A percentile compares a stretch with the other conserved stretches of the same genome.
These are phyloP conservation scores for Beauveria asiatica DNA, from an alignment of 2,329 filamentous ascomycete species.

Conservation along the genomic window DNA sequence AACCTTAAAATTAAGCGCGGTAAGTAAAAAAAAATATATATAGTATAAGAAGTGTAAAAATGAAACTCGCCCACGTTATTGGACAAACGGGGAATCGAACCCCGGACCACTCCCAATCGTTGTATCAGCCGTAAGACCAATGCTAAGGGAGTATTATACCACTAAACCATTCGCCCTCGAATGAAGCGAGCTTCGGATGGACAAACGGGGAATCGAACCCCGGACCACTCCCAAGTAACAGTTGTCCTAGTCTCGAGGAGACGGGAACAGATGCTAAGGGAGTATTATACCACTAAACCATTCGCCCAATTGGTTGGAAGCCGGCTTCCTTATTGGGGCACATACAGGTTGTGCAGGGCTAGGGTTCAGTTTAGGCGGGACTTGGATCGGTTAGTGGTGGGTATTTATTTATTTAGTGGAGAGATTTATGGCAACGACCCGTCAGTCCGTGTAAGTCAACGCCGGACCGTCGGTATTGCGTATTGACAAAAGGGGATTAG, in stretches of 20 bases:
- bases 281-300: constrained; percentile 15
- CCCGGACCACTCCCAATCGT: constrained; percentile 13
- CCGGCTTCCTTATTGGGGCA: constrained; percentile 3
- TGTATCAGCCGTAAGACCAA: neutral
- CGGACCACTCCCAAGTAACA: constrained; percentile 12
- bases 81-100: constrained; percentile 14
- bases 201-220: constrained; percentile 14
- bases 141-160: constrained; percentile 15
- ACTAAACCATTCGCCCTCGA: constrained; percentile 14
- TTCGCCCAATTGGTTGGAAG: constrained; percentile 11
- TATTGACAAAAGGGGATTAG: neutral
- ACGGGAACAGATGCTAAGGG: constrained; percentile 11
- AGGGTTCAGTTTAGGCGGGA: neutral
- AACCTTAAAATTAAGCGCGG: neutral
- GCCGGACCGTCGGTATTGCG: neutral
- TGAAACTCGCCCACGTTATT: constrained; percentile 2
- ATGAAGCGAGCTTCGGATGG: neutral
- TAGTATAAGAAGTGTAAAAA: neutral
- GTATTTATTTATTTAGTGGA: neutral
- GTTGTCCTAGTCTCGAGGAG: neutral
- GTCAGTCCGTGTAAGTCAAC: neutral
- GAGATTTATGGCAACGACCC: neutral
- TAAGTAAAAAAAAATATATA: neutral
- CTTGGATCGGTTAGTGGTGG: neutral
- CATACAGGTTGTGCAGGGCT: constrained; percentile 10